Conservation (phyloP, 352 stramenopile genomes). For the Phytophthora chlamydospora region DNA sequence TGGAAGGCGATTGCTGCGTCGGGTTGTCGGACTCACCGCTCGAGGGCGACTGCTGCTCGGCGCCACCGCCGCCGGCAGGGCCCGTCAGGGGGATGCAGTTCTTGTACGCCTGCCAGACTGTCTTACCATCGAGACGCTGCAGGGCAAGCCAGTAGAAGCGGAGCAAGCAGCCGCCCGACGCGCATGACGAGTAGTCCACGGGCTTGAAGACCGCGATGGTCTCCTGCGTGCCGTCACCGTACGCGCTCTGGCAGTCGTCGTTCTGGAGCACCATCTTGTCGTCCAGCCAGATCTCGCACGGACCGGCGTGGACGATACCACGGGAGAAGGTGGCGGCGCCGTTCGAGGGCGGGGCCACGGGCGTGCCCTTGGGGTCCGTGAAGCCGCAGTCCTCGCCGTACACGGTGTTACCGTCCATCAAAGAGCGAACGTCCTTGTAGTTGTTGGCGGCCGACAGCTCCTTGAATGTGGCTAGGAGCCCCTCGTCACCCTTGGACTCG, state of each 20-base stretch:
- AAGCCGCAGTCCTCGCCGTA: constrained; percentile 37
- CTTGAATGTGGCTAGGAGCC: constrained; percentile 34
- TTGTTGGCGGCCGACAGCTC: constrained; percentile 22
- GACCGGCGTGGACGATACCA: constrained; percentile 31
- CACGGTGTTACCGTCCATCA: constrained; percentile 32
- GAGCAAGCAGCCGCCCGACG: constrained; percentile 31
- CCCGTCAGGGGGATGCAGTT: constrained; percentile 40
- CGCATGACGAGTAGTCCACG: constrained; percentile 42
- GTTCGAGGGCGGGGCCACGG: constrained; percentile 26
- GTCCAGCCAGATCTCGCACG: constrained; percentile 41
- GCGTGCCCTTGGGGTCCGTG: constrained; percentile 31
- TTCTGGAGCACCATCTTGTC: constrained; percentile 38
- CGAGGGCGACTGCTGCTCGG: constrained; percentile 14
- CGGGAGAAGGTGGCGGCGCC: constrained; percentile 38
- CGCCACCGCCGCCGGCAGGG: constrained; percentile 21
- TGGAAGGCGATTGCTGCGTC: constrained; percentile 10
- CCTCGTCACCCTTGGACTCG: constrained; percentile 21
- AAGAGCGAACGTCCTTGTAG: constrained; percentile 25
- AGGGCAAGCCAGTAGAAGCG: constrained; percentile 42
- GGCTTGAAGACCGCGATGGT: constrained; percentile 37
- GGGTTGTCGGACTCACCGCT: constrained; percentile 14
- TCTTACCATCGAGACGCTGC: constrained; percentile 33
- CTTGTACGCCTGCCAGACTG: constrained; percentile 43
- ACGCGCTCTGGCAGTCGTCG: constrained; percentile 33
- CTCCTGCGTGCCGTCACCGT: constrained; percentile 30